These are phyloP conservation scores for Phytopythium helicoides DNA, from an alignment of 352 stramenopile genomes.

Conservation along the genomic window DNA sequence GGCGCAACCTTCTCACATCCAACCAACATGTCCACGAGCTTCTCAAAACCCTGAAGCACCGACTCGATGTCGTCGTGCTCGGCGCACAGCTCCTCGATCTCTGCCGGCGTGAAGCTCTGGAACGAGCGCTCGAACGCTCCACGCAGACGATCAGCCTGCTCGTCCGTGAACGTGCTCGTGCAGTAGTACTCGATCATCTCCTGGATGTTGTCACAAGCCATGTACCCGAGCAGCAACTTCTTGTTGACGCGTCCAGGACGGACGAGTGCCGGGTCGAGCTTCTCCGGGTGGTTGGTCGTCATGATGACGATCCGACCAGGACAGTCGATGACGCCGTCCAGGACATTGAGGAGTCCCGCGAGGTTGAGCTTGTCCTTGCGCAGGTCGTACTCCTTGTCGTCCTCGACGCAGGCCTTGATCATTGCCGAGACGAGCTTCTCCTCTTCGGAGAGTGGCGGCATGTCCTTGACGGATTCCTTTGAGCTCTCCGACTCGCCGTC, in stretches of 20 bases:
- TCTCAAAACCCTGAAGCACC: slow-evolving; percentile 38
- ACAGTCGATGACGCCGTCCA: slow-evolving; percentile 91
- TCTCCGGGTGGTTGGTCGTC: slow-evolving; percentile 93
- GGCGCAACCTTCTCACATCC: no score
- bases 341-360: slow-evolving; percentile 83
- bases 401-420: slow-evolving; percentile 44
- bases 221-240: slow-evolving; percentile 73
- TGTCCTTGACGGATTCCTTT: no score
- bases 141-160: slow-evolving; percentile 6
- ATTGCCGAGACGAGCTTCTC: no score
- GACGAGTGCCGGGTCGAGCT: slow-evolving; percentile 90
- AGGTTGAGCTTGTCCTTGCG: slow-evolving; percentile 75
- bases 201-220: slow-evolving; percentile 36
- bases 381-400: slow-evolving; percentile 25
- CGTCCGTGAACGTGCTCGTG: slow-evolving; percentile 15
- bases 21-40: no score
- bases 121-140: slow-evolving; percentile 17
- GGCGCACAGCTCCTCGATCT: slow-evolving; percentile 47
- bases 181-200: slow-evolving; percentile 81
- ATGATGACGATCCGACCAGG: slow-evolving; percentile 91
- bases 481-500: slow-evolving; percentile 5
- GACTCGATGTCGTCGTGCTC: slow-evolving; percentile 28
- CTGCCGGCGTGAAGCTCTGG: slow-evolving; percentile 29
- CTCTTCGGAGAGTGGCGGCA: no score
- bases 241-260: slow-evolving; percentile 90